These are phyloP conservation scores for Trypanosomatidae sp. DNA, from an alignment of 208 protist species.

Conservation along the genomic window DNA sequence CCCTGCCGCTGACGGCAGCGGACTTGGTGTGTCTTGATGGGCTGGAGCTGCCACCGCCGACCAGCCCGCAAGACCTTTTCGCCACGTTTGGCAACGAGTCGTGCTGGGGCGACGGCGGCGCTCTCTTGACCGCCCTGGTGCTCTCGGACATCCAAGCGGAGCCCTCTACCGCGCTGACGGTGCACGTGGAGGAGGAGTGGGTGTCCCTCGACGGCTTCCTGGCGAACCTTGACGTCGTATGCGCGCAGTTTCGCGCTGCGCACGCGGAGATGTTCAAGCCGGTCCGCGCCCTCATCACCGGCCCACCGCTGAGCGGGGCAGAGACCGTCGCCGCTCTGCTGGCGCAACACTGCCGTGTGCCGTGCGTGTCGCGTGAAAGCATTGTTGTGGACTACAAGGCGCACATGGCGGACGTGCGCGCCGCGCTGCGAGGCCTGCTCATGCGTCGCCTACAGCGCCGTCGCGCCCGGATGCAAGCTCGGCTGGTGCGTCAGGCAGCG, in stretches of 20 bases:
- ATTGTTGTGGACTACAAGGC: constrained; percentile 52
- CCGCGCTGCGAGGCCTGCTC: constrained; percentile 49
- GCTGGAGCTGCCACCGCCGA: constrained; percentile 19
- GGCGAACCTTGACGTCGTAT: constrained; percentile 59
- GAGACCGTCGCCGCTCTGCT: constrained; percentile 48
- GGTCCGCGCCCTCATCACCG: constrained; percentile 70
- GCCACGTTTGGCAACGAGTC: constrained; percentile 21
- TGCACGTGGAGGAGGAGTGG: constrained; percentile 82
- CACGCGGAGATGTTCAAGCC: constrained; percentile 46
- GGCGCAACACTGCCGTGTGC: constrained; percentile 55
- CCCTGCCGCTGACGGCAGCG: not conserved
- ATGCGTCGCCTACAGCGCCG: constrained; percentile 56
- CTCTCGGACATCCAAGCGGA: constrained; percentile 77
- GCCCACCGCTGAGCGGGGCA: constrained; percentile 82
- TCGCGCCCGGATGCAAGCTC: constrained; percentile 43
- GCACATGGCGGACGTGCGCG: constrained; percentile 46
- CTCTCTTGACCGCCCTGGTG: constrained; percentile 24
- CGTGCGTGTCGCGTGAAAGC: constrained; percentile 45
- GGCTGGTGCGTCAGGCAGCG: constrained; percentile 29
- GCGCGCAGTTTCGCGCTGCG: constrained; percentile 68
- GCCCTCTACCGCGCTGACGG: constrained; percentile 45
- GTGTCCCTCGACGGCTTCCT: constrained; percentile 76
- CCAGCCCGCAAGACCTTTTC: constrained; percentile 9
- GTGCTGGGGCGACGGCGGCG: constrained; percentile 20
- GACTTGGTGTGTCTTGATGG: constrained; percentile 19